These are phyloP conservation scores for Cynanchum wilfordii DNA, from an alignment of 257 asterid species.

Conservation along the genomic window DNA sequence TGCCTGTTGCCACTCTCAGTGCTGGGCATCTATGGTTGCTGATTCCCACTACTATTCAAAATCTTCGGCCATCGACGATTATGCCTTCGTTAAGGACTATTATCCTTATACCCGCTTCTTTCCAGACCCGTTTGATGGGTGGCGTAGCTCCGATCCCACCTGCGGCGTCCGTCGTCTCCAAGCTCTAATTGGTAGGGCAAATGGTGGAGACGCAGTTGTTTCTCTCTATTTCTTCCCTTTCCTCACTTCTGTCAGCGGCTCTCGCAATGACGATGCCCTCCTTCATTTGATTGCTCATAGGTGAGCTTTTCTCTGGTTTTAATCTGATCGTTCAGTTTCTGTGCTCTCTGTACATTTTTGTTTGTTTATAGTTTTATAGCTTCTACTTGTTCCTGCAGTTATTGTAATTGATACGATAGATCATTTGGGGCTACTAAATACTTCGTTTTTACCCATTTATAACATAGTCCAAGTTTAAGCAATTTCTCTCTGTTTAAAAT, in stretches of 20 bases:
- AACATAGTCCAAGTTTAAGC: too few relatives aligned
- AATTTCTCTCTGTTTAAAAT: neutral
- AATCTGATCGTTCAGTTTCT: neutral
- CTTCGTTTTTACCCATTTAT: too few relatives aligned
- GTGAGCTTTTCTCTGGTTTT: slow-evolving; percentile 15
- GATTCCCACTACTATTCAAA: slow-evolving; percentile 6
- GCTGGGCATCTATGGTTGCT: slow-evolving; percentile 48
- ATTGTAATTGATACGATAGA: too few relatives aligned
- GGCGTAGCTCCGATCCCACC: slow-evolving; percentile 23
- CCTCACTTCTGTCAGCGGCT: slow-evolving; percentile 25
- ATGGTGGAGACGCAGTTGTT: slow-evolving; percentile 27
- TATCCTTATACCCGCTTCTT: slow-evolving; percentile 22
- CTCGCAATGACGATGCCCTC: slow-evolving; percentile 36
- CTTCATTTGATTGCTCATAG: slow-evolving; percentile 30
- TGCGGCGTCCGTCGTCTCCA: slow-evolving; percentile 23
- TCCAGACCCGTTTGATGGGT: slow-evolving; percentile 39
- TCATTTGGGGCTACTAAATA: neutral
- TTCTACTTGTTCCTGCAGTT: neutral
- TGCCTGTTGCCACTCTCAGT: slow-evolving; percentile 30
- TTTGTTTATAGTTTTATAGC: neutral
- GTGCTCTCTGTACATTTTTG: neutral
- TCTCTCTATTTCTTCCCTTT: slow-evolving; percentile 42
- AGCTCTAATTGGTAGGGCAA: slow-evolving; percentile 30
- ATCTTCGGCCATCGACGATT: slow-evolving; percentile 8
- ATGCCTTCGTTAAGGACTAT: slow-evolving; percentile 33